Percentiles rank a stretch among this genome's conserved stretches.
Conservation (phyloP, 345 rosid genomes). For the Laguncularia racemosa region DNA sequence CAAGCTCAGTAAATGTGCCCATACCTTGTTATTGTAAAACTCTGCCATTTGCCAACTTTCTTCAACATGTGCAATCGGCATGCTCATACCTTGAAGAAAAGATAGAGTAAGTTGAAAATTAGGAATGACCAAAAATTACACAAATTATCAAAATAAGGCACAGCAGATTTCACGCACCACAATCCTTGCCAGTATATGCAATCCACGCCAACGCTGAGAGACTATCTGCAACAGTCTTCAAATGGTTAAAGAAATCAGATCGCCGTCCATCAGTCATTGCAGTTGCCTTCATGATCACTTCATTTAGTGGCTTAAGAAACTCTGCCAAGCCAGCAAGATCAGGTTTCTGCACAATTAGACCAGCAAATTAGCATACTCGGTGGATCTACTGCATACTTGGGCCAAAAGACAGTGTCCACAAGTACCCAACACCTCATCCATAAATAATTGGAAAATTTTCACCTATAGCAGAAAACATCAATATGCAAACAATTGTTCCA, state of each 20-base stretch:
- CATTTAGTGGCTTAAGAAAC: constrained; percentile 83
- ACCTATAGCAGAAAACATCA: no score
- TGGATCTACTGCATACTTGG: no score
- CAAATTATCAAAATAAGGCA: background rate
- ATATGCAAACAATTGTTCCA: no score
- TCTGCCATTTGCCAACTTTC: constrained; percentile 99
- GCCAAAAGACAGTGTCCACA: no score
- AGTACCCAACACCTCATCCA: no score
- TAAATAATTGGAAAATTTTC: no score
- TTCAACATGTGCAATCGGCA: constrained; percentile 97
- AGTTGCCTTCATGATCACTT: constrained; percentile 65
- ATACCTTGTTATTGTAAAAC: constrained; percentile 95
- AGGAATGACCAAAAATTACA: constrained; percentile 2
- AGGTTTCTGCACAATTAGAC: constrained; percentile 59
- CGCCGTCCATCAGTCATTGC: constrained; percentile 75
- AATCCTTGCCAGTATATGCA: constrained; percentile 86
- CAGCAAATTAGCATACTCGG: background rate
- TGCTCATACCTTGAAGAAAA: constrained; percentile 73
- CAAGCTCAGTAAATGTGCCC: no score
- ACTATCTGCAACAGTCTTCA: constrained; percentile 76
- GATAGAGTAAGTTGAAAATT: constrained; percentile 2
- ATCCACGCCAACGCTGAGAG: constrained; percentile 88
- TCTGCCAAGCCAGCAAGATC: constrained; percentile 58
- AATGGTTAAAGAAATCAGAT: constrained; percentile 84
- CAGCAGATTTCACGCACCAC: constrained; percentile 42